A percentile compares a stretch with the other conserved stretches of the same genome.
These are phyloP conservation scores for Sordaria brevicollis DNA, from an alignment of 495 filamentous ascomycete genomes.

Conservation along the genomic window DNA sequence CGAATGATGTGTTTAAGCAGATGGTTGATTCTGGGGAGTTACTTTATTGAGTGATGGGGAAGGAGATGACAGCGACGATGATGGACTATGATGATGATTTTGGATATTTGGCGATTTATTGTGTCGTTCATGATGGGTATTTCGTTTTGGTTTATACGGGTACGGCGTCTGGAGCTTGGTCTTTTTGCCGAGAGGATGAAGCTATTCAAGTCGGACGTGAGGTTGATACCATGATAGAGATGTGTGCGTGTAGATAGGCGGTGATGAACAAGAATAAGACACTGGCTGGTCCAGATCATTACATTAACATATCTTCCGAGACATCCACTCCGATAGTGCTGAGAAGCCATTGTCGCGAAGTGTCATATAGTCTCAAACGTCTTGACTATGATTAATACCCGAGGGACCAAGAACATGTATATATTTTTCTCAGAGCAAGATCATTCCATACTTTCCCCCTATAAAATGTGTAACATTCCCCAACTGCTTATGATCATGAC, in stretches of 20 bases:
- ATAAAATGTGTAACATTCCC: neutral
- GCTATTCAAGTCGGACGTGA: neutral
- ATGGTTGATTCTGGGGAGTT: conserved; percentile 32
- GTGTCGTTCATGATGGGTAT: neutral
- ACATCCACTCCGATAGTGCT: neutral
- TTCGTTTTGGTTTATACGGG: neutral
- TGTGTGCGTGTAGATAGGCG: neutral
- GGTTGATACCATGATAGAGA: neutral
- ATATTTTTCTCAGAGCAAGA: neutral
- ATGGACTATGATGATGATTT: neutral
- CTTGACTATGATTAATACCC: too few relatives aligned
- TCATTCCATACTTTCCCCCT: neutral
- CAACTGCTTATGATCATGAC: neutral
- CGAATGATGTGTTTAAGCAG: conserved; percentile 28
- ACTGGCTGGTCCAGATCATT: neutral
- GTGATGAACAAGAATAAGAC: neutral
- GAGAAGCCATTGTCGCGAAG: too few relatives aligned
- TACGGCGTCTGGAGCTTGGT: neutral
- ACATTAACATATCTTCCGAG: neutral
- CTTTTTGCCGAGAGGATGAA: neutral
- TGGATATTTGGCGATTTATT: neutral
- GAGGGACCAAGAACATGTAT: neutral
- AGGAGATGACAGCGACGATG: neutral
- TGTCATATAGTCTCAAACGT: too few relatives aligned
- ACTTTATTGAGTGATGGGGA: conserved; percentile 15